Percentiles rank a stretch among this genome's conserved stretches.
Evolutionary conservation across 208 protist genomes (phyloP).

Genomic region (Leishmania major): DNA sequence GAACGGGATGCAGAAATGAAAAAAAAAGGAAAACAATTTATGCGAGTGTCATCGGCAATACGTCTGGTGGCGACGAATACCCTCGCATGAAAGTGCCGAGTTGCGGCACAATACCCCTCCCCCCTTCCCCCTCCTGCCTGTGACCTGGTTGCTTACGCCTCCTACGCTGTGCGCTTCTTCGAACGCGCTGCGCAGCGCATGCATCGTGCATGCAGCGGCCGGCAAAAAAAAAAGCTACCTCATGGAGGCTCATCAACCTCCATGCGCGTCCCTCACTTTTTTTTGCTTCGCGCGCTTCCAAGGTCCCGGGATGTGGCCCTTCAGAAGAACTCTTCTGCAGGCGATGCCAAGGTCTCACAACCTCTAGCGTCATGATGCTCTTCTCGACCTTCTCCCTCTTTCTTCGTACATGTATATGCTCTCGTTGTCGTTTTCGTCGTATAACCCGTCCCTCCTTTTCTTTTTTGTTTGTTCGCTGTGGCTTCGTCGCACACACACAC

Average conservation of each 20-base stretch:
- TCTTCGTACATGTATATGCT: neutral
- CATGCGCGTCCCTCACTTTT: neutral
- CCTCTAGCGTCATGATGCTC: no score
- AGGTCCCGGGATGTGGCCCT: neutral
- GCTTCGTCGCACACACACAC: neutral
- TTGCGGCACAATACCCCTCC: neutral
- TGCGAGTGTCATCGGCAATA: neutral
- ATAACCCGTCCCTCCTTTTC: neutral
- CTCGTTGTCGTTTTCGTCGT: neutral
- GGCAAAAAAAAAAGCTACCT: neutral
- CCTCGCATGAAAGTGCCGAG: neutral
- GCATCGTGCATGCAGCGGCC: neutral
- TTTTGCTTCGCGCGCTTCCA: neutral
- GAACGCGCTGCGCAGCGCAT: neutral
- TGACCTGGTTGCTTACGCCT: neutral
- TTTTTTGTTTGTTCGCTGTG: neutral
- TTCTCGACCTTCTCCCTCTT: neutral
- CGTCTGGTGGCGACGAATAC: neutral
- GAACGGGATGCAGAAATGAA: neutral
- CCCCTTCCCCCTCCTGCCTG: neutral
- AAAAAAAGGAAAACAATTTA: neutral
- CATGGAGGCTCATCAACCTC: neutral
- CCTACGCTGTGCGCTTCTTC: neutral
- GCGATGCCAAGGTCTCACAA: neutral
- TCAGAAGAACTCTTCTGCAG: neutral